Percentiles rank a stretch among this genome's conserved stretches.
phyloP scores from a whole-genome alignment of 2,329 filamentous ascomycete genomes.

The Dissoconium aciculare region DNA sequence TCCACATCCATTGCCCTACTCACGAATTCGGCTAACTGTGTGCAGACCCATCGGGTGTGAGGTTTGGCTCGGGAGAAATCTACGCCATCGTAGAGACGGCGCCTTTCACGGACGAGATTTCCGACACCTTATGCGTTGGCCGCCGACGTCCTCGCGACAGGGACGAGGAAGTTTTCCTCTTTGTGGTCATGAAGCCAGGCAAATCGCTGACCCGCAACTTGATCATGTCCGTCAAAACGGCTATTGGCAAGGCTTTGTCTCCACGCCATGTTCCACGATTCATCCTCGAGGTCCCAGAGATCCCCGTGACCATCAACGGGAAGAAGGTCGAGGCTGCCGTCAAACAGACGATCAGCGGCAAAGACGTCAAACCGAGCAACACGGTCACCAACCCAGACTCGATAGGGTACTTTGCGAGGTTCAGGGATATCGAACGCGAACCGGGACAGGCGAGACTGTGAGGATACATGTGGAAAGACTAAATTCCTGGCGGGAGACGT shows the following conservation, averaged over 20 bases:
- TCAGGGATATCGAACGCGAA: constrained; percentile 19
- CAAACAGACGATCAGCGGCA: constrained; percentile 28
- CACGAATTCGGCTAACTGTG: constrained; percentile 2
- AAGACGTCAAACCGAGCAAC: constrained; percentile 24
- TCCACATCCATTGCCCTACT: neutral
- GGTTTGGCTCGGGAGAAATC: constrained; percentile 34
- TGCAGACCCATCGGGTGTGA: constrained; percentile 31
- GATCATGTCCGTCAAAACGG: constrained; percentile 12
- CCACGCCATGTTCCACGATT: constrained; percentile 30
- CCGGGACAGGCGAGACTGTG: constrained; percentile 14
- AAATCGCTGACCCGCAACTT: constrained; percentile 18
- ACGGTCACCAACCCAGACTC: constrained; percentile 28
- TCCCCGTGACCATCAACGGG: constrained; percentile 33
- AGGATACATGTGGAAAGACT: too few relatives aligned
- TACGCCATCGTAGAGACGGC: constrained; percentile 34
- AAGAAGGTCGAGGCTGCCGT: constrained; percentile 34
- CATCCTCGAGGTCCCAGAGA: constrained; percentile 25
- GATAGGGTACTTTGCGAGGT: constrained; percentile 24
- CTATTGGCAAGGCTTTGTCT: constrained; percentile 18
- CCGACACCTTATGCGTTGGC: constrained; percentile 27
- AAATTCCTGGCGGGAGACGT: too few relatives aligned
- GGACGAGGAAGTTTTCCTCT: constrained; percentile 28
- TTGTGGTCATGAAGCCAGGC: constrained; percentile 24
- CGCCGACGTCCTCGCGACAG: constrained; percentile 23
- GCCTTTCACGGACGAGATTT: constrained; percentile 24